Evolutionary conservation across 306 rosid species (phyloP).

Genomic region (Vigna trinervia): DNA sequence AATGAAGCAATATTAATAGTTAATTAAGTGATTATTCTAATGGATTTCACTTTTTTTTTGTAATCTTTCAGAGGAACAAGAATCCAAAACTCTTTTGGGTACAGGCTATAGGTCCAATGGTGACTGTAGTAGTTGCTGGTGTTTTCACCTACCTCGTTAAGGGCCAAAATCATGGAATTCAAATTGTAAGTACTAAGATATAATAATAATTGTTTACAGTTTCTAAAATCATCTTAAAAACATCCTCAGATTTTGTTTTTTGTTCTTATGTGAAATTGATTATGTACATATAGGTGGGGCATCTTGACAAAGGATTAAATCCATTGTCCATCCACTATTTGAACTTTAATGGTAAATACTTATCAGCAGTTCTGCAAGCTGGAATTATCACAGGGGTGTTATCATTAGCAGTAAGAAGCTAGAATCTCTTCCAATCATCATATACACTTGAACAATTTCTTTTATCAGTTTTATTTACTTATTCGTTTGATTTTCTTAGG

Average conservation of each 20-base stretch:
- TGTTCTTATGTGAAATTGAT: background rate
- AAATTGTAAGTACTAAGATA: conserved; percentile 53
- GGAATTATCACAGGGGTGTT: conserved; percentile 66
- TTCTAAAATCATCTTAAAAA: background rate
- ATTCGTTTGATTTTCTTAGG: conserved; percentile 49
- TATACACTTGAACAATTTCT: background rate
- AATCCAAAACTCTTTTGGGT: conserved; percentile 85
- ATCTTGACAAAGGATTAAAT: conserved; percentile 77
- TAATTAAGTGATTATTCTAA: background rate
- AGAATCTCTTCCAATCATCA: background rate
- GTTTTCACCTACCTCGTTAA: conserved; percentile 64
- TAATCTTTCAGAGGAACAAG: conserved; percentile 57
- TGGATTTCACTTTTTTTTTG: background rate
- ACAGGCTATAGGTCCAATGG: conserved; percentile 80
- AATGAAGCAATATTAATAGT: background rate
- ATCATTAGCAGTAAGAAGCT: conserved; percentile 75
- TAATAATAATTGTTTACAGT: background rate
- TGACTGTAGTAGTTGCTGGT: conserved; percentile 59
- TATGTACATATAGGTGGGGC: conserved; percentile 66
- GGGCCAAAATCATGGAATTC: conserved; percentile 69
- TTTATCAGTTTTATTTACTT: background rate
- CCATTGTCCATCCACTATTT: conserved; percentile 61
- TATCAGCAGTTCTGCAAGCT: conserved; percentile 57
- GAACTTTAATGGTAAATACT: conserved; percentile 60
- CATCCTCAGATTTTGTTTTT: background rate